These are phyloP conservation scores for Simmondsia chinensis DNA, from an alignment of 148 eudicot genomes.

Conservation along the genomic window DNA sequence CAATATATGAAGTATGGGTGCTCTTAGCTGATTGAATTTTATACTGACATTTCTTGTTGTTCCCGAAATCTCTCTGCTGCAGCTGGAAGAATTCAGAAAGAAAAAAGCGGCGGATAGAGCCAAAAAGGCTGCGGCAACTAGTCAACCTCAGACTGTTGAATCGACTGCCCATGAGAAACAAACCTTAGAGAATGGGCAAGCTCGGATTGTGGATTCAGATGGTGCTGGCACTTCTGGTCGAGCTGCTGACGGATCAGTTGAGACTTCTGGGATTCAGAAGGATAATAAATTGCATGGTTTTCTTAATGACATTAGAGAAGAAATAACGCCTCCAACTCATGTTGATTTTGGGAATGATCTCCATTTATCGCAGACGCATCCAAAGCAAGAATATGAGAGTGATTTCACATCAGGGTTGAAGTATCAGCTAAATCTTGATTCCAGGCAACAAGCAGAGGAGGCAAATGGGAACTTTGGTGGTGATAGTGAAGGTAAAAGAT, in stretches of 20 bases:
- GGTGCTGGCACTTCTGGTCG: slow-evolving; percentile 33
- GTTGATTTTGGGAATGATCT: slow-evolving; percentile 16
- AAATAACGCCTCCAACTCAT: slow-evolving; percentile 8
- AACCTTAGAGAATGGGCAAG: slow-evolving; percentile 29
- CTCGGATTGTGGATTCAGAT: slow-evolving; percentile 16
- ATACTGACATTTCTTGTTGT: slow-evolving; percentile 4
- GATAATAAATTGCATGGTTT: slow-evolving; percentile 22
- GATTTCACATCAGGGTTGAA: slow-evolving; percentile 11
- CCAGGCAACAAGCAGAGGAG: slow-evolving; percentile 8
- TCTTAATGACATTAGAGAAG: slow-evolving; percentile 11
- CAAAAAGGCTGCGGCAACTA: slow-evolving; percentile 38
- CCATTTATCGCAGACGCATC: slow-evolving; percentile 19
- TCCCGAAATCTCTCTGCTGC: slow-evolving; percentile 9
- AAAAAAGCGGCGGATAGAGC: slow-evolving; percentile 69
- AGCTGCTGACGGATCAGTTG: slow-evolving; percentile 10
- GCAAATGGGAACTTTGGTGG: slow-evolving; percentile 13
- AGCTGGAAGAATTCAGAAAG: slow-evolving; percentile 94
- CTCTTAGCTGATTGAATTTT: neutral
- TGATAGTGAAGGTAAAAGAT: slow-evolving; percentile 21
- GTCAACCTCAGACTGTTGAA: slow-evolving; percentile 24
- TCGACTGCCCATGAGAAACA: slow-evolving; percentile 27
- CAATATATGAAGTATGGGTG: too few relatives aligned
- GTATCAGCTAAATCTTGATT: slow-evolving; percentile 10
- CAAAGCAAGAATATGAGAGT: slow-evolving; percentile 23
- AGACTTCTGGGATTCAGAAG: slow-evolving; percentile 11